Evolutionary conservation across 495 filamentous ascomycete species (phyloP).

Genomic region (Astrothelium macrocarpum): DNA sequence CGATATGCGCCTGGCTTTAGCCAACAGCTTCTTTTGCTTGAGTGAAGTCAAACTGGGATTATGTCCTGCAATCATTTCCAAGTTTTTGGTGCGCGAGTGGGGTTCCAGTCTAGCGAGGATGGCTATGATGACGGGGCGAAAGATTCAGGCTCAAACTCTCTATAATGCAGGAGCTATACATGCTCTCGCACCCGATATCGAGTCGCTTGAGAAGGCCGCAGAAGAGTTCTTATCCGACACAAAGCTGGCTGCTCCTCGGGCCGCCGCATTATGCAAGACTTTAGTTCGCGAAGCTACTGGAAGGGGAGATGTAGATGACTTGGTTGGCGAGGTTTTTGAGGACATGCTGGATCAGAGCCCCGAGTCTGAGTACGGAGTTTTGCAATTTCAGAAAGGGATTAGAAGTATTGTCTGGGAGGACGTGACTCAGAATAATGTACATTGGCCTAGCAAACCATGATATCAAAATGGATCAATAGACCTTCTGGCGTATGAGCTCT

Average conservation of each 20-base stretch:
- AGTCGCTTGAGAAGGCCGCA: background rate
- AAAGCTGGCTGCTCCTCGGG: background rate
- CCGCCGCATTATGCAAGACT: background rate
- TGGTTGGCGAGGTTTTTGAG: background rate
- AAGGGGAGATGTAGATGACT: background rate
- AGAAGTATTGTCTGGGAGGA: background rate
- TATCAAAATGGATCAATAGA: no score
- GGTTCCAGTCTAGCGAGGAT: background rate
- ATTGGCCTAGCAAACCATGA: no score
- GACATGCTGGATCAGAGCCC: background rate
- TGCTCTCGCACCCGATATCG: background rate
- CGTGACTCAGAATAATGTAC: background rate
- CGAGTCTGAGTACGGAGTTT: background rate
- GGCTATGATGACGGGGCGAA: background rate
- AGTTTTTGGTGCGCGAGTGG: background rate
- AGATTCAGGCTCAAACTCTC: background rate
- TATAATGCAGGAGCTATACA: background rate
- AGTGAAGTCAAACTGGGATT: background rate
- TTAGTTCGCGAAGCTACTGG: background rate
- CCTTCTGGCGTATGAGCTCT: no score
- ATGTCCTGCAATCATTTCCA: background rate
- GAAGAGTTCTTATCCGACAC: background rate
- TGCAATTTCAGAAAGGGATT: background rate
- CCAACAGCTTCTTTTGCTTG: background rate
- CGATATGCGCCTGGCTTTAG: background rate